Percentiles rank a stretch among this genome's conserved stretches.
phyloP scores from a whole-genome alignment of 495 filamentous ascomycete species.

The Talaromyces wortmannii region DNA sequence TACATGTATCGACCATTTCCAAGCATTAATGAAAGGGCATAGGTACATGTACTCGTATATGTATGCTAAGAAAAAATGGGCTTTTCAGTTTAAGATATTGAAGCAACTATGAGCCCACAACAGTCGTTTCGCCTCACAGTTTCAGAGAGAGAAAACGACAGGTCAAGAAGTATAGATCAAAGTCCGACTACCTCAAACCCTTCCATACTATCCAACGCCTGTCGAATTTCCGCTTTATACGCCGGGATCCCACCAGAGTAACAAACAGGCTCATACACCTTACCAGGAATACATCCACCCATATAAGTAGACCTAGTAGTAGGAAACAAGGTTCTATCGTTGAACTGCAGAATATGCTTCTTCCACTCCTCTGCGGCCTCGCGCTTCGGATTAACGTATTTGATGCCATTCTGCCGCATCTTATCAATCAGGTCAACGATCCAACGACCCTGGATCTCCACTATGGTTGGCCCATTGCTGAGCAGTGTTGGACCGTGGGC shows the following conservation, averaged over 20 bases:
- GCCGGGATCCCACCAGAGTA: constrained; percentile 31
- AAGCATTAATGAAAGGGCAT: too few species aligned
- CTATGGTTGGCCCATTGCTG: constrained; percentile 38
- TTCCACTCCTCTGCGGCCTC: constrained; percentile 45
- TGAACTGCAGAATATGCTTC: constrained; percentile 26
- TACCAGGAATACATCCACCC: constrained; percentile 44
- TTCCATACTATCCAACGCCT: constrained; percentile 9
- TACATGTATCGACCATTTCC: too few species aligned
- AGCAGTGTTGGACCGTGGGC: constrained; percentile 44
- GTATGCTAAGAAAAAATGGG: too few species aligned
- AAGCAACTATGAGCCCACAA: too few species aligned
- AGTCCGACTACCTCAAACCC: constrained; percentile 24
- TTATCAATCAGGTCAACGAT: constrained; percentile 39
- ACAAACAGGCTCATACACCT: constrained; percentile 37
- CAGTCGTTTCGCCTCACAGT: too few species aligned
- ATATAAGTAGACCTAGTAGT: constrained; percentile 41
- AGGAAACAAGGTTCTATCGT: constrained; percentile 40
- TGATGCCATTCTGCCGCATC: constrained; percentile 30
- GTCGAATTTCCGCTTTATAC: constrained; percentile 31
- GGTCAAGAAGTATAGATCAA: background rate
- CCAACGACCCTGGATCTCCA: constrained; percentile 45
- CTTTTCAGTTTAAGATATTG: too few species aligned
- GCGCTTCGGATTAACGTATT: constrained; percentile 30
- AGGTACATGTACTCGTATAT: too few species aligned
- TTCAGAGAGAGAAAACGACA: too few species aligned